A percentile compares a stretch with the other conserved stretches of the same genome.
These are phyloP conservation scores for Quercus suber DNA, from an alignment of 306 rosid species.

Conservation along the genomic window DNA sequence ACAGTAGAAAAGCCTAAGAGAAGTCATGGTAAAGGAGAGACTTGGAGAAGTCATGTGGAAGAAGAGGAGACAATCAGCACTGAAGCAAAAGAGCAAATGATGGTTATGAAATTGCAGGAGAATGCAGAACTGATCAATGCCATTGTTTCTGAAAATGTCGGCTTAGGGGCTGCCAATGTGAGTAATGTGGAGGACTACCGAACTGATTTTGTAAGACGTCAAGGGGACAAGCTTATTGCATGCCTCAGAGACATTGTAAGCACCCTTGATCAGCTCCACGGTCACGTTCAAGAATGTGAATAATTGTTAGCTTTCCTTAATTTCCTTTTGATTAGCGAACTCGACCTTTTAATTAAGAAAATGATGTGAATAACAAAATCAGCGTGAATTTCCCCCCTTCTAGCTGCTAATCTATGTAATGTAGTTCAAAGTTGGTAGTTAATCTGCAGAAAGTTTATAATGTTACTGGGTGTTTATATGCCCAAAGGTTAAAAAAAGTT, in stretches of 20 bases:
- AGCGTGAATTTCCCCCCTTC: background rate
- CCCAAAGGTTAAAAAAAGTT: too few species aligned
- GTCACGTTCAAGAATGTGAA: constrained; percentile 23
- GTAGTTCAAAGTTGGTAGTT: too few species aligned
- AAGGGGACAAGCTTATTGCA: constrained; percentile 43
- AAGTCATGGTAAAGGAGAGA: background rate
- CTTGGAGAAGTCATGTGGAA: background rate
- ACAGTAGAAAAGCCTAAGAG: background rate
- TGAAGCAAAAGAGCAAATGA: constrained; percentile 28
- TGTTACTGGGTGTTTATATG: too few species aligned
- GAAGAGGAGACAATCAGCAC: background rate
- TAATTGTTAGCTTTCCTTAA: background rate
- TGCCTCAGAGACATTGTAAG: constrained; percentile 39
- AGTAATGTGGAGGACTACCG: constrained; percentile 17
- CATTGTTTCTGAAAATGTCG: constrained; percentile 36
- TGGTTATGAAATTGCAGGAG: constrained; percentile 30
- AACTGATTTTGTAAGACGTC: constrained; percentile 26
- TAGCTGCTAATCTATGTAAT: too few species aligned
- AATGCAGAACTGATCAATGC: constrained; percentile 34
- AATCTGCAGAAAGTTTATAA: too few species aligned
- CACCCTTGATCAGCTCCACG: constrained; percentile 35
- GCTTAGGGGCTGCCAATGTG: constrained; percentile 5
- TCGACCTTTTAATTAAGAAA: background rate
- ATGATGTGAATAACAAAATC: background rate
- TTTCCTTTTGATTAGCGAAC: background rate